Evolutionary conservation across 1,139 yeast species (phyloP).

Genomic region (Taphrina flavorubra): DNA sequence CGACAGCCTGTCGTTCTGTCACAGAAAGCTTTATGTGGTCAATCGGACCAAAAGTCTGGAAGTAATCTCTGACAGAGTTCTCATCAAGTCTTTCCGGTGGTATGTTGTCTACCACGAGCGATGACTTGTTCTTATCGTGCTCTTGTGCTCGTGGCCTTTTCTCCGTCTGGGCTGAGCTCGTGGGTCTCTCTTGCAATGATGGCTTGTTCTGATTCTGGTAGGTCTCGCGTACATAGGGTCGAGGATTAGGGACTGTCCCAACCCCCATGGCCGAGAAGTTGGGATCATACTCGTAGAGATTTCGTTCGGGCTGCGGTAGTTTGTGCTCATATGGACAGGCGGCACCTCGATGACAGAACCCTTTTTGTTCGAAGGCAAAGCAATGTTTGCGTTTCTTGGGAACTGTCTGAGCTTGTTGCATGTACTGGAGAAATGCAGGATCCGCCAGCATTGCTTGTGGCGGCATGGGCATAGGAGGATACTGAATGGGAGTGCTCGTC

Average conservation of each 20-base stretch:
- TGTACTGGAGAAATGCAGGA: slow-evolving; percentile 13
- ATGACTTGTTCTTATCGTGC: slow-evolving; percentile 46
- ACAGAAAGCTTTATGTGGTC: slow-evolving; percentile 49
- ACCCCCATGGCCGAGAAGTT: slow-evolving; percentile 40
- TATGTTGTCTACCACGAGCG: slow-evolving; percentile 55
- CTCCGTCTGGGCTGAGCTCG: background rate
- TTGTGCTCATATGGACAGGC: slow-evolving; percentile 48
- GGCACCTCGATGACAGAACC: slow-evolving; percentile 48
- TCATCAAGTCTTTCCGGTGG: slow-evolving; percentile 56
- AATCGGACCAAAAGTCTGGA: slow-evolving; percentile 55
- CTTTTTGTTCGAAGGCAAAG: slow-evolving; percentile 44
- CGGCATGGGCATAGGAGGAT: slow-evolving; percentile 21
- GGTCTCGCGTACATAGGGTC: slow-evolving; percentile 13
- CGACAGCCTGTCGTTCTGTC: slow-evolving; percentile 50
- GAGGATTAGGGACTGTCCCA: slow-evolving; percentile 11
- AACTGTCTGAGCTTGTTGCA: slow-evolving; percentile 1
- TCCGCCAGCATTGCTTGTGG: slow-evolving; percentile 12
- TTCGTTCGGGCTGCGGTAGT: slow-evolving; percentile 3
- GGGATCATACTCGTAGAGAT: slow-evolving; percentile 40
- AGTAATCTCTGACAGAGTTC: slow-evolving; percentile 51
- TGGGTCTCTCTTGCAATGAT: background rate
- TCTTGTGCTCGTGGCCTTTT: slow-evolving; percentile 39
- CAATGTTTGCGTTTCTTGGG: slow-evolving; percentile 31
- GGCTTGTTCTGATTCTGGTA: slow-evolving; percentile 4
- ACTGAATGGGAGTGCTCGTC: background rate